phyloP scores from a whole-genome alignment of 2,329 filamentous ascomycete genomes.

The Penicillium frequentans region DNA sequence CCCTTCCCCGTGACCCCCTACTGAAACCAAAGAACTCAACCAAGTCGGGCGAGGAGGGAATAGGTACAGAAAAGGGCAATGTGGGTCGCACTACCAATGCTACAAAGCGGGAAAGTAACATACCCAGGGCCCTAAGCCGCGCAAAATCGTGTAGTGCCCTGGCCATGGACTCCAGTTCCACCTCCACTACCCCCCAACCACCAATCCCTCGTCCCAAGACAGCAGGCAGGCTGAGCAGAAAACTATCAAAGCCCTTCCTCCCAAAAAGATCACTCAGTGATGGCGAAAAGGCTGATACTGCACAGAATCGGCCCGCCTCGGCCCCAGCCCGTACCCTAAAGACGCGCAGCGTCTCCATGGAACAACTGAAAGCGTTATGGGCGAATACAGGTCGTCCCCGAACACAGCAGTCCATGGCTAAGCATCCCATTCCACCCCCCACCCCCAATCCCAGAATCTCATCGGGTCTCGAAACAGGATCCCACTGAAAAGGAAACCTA shows the following conservation, averaged over 20 bases:
- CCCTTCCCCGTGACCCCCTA: constrained; percentile 31
- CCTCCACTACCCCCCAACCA: constrained; percentile 11
- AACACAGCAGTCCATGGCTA: constrained; percentile 13
- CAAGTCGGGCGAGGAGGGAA: constrained; percentile 4
- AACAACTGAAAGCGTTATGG: constrained; percentile 25
- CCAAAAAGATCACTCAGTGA: constrained; percentile 17
- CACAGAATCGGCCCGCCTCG: constrained; percentile 25
- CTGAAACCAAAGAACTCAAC: constrained; percentile 12
- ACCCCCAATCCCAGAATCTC: neutral
- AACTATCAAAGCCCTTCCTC: constrained; percentile 24
- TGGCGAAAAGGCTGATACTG: constrained; percentile 11
- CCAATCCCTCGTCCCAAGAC: constrained; percentile 1
- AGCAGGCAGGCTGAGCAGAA: constrained; percentile 22
- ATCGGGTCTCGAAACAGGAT: neutral
- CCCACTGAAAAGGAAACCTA: constrained; percentile 4
- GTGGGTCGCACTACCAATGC: constrained; percentile 15
- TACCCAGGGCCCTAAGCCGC: constrained; percentile 15
- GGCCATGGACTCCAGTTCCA: constrained; percentile 6
- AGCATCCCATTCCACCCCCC: constrained; percentile 10
- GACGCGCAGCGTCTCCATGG: constrained; percentile 27
- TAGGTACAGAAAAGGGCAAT: constrained; percentile 15
- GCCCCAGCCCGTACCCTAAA: constrained; percentile 25
- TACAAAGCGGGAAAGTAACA: constrained; percentile 10
- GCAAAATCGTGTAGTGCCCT: constrained; percentile 27
- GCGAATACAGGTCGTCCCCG: constrained; percentile 13